Evolutionary conservation across 2,329 filamentous ascomycete genomes (phyloP).

Genomic region (Ophiostoma fasciatum): DNA sequence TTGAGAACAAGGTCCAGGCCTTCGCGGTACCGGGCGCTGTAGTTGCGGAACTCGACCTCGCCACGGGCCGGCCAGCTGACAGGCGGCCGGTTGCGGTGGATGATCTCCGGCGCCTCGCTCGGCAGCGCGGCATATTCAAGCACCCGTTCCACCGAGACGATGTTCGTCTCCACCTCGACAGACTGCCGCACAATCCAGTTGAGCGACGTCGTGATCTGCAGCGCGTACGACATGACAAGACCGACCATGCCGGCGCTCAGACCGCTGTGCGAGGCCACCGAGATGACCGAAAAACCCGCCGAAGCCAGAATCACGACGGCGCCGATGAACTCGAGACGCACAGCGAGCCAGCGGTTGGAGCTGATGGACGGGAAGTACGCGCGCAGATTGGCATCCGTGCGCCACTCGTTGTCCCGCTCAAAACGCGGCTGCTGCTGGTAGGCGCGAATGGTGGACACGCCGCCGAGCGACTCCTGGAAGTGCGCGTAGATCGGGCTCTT

Average conservation of each 20-base stretch:
- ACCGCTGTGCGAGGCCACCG: constrained; percentile 52
- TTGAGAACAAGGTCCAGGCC: constrained; percentile 86
- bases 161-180: constrained; percentile 99
- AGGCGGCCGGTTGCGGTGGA: constrained; percentile 71
- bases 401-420: constrained; percentile 89
- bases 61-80: constrained; percentile 87
- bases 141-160: constrained; percentile 94
- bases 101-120: constrained; percentile 87
- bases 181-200: constrained; percentile 99
- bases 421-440: constrained; percentile 84
- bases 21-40: constrained; percentile 82
- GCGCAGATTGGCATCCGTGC: constrained; percentile 83
- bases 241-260: constrained; percentile 68
- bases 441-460: constrained; percentile 87
- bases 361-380: constrained; percentile 95
- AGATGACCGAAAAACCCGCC: constrained; percentile 67
- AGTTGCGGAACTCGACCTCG: constrained; percentile 80
- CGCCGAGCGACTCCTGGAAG: constrained; percentile 92
- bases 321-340: constrained; percentile 89
- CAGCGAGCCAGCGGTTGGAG: constrained; percentile 84
- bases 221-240: constrained; percentile 88
- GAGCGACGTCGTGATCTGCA: constrained; percentile 91
- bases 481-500: constrained; percentile 95
- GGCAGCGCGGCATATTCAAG: constrained; percentile 88
- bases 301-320: constrained; percentile 83